Evolutionary conservation across 208 protist genomes (phyloP).

Genomic region (Crithidia thermophila): DNA sequence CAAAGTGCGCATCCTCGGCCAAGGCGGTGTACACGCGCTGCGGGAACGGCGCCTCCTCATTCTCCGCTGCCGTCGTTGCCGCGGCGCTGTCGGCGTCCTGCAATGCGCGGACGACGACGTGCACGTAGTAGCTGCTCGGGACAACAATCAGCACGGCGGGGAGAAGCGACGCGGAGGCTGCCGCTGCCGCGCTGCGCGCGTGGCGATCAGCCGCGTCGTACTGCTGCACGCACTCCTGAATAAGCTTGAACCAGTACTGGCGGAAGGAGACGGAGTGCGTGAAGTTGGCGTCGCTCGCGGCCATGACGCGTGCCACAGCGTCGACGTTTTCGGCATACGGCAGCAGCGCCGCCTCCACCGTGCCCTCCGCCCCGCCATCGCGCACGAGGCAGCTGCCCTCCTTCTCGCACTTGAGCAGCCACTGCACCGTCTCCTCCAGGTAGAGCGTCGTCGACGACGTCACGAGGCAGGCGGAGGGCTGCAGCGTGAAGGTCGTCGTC

Average conservation of each 20-base stretch:
- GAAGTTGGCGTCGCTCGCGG: slow-evolving; percentile 68
- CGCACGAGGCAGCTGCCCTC: slow-evolving; percentile 68
- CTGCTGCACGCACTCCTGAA: slow-evolving; percentile 50
- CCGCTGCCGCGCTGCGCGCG: slow-evolving; percentile 14
- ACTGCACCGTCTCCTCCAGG: slow-evolving; percentile 86
- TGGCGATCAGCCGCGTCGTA: slow-evolving; percentile 60
- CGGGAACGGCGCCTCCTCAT: neutral
- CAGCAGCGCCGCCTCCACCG: slow-evolving; percentile 48
- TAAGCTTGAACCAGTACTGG: slow-evolving; percentile 64
- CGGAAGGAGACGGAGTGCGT: slow-evolving; percentile 46
- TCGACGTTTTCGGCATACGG: slow-evolving; percentile 79
- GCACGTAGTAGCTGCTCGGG: slow-evolving; percentile 30
- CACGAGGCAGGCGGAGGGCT: slow-evolving; percentile 10
- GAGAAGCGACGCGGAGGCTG: slow-evolving; percentile 8
- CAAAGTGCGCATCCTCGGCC: slow-evolving; percentile 22
- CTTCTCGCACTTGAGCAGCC: slow-evolving; percentile 72
- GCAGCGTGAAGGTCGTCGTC: slow-evolving; percentile 19
- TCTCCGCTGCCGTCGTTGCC: neutral
- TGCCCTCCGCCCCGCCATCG: slow-evolving; percentile 25
- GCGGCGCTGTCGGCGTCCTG: slow-evolving; percentile 16
- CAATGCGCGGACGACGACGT: slow-evolving; percentile 22
- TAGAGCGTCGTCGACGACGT: slow-evolving; percentile 47
- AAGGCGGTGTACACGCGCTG: slow-evolving; percentile 33
- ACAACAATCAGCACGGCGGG: slow-evolving; percentile 34
- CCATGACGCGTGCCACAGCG: slow-evolving; percentile 73